phyloP scores from a whole-genome alignment of 2,329 filamentous ascomycete genomes.

The Pseudogymnoascus verrucosus region DNA sequence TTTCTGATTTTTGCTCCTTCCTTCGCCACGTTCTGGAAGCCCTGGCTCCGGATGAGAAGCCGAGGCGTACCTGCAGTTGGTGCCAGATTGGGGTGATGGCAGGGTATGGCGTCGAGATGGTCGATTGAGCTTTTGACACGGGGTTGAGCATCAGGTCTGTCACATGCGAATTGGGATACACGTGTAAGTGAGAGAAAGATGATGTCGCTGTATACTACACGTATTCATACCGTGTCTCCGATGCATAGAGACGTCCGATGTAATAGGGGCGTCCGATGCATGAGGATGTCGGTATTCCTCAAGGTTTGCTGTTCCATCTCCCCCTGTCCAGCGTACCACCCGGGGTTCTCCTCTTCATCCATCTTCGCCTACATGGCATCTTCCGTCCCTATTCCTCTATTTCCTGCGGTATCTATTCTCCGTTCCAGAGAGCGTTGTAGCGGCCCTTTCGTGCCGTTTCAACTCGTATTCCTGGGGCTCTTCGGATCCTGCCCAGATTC shows the following conservation, averaged over 20 bases:
- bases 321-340: background rate
- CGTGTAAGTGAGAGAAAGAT: background rate
- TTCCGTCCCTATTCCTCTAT: background rate
- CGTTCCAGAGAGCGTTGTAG: background rate
- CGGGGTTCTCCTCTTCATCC: background rate
- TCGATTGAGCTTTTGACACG: background rate
- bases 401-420: background rate
- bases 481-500: background rate
- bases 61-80: background rate
- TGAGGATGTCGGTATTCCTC: background rate
- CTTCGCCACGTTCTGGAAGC: background rate
- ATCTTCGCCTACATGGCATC: background rate
- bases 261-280: background rate
- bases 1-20: background rate
- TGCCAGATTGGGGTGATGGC: background rate
- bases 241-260: background rate
- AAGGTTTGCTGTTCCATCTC: background rate
- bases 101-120: background rate
- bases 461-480: background rate
- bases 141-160: background rate
- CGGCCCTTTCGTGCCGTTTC: background rate
- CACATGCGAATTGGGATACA: background rate
- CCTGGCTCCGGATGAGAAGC: background rate
- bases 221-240: background rate
- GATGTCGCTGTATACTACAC: background rate